Evolutionary conservation across 768 basidiomycete genomes (phyloP), one percentile per base, ranked within the genome.

Genomic region (Pleurotus djamor): DNA sequence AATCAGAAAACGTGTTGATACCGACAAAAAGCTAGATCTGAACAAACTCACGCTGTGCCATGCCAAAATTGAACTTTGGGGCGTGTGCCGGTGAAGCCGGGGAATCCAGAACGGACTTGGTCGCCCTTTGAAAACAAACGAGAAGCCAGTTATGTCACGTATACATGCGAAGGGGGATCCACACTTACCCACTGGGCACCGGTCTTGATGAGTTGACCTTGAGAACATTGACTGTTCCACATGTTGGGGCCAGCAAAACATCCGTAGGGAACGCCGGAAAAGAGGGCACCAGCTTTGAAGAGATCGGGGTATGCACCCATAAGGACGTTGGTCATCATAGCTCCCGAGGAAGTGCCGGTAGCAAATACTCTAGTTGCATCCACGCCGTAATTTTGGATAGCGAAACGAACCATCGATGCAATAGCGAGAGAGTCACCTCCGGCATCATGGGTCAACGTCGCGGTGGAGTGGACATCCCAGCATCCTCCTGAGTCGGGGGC

Each of bases 261-360:
- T 5, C 74, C 82, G 60, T 76, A 83, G 9, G 83, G 76, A 38
- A 84, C 83, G 52, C 83, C 83, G 41, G 83, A 79, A 67, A 77
- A 80, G 16, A 74, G 77, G 34, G 78, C 61, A 28, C 78, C 82
- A 12, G 81, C 84, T 43, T 62, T 59, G 72, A 83, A 82, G 48
- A 86, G 66, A 58, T 85, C 79, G 10, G 83, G 83, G 70, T 84
- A 83, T 12, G 80, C 77, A 36, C 81, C 83, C 49, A 72, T 70
- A 44, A 84, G 71, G 28, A 84, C 83, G 64, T 79, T 81, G 58
- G 83, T 84, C 83, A 84, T 85, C 84, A 85, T 86, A 0, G 76
- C 79, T 45, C 83, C 84, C 2, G 82, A 83, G 4, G 78, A 79
- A 3, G 76, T 75, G 13, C 83, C 83, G 36, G 80, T 80, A 32